A percentile compares a stretch with the other conserved stretches of the same genome.
Conservation (phyloP, 768 basidiomycete genomes). For the Boletus edulis region DNA sequence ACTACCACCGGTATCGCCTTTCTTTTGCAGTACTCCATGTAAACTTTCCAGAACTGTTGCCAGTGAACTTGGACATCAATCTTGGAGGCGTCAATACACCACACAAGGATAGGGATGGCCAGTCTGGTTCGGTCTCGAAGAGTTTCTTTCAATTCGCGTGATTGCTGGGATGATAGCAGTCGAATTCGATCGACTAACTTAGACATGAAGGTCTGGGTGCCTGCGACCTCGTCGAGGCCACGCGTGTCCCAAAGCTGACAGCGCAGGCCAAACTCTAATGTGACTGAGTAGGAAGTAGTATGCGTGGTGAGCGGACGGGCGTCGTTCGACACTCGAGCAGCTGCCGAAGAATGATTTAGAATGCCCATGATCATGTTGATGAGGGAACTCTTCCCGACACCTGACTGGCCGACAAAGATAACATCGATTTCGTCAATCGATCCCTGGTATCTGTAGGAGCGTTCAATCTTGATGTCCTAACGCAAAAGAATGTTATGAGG, state of each 20-base stretch:
- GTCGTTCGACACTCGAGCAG: constrained; percentile 17
- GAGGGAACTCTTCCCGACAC: constrained; percentile 25
- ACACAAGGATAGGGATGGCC: constrained; percentile 17
- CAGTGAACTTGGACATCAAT: constrained; percentile 13
- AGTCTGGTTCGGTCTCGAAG: constrained; percentile 6
- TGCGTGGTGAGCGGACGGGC: constrained; percentile 17
- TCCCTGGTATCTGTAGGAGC: not conserved
- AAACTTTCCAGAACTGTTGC: constrained; percentile 20
- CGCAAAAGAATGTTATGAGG: not conserved
- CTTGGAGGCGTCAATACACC: constrained; percentile 26
- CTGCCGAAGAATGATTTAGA: not conserved
- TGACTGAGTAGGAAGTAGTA: constrained; percentile 1
- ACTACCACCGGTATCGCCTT: constrained; percentile 21
- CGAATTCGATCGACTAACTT: constrained; percentile 11
- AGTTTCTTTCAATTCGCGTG: constrained; percentile 17
- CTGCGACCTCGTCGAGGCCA: constrained; percentile 22
- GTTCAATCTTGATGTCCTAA: not conserved
- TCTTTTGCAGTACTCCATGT: constrained; percentile 21
- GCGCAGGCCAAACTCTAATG: not conserved
- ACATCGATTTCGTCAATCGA: constrained; percentile 9
- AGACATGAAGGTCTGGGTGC: not conserved
- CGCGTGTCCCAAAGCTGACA: constrained; percentile 28
- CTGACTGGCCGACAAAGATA: constrained; percentile 25
- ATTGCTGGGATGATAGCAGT: constrained; percentile 8
- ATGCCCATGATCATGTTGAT: constrained; percentile 22